Conservation (phyloP, 1,284 basidiomycete genomes). For the Tilletia walkeri region DNA sequence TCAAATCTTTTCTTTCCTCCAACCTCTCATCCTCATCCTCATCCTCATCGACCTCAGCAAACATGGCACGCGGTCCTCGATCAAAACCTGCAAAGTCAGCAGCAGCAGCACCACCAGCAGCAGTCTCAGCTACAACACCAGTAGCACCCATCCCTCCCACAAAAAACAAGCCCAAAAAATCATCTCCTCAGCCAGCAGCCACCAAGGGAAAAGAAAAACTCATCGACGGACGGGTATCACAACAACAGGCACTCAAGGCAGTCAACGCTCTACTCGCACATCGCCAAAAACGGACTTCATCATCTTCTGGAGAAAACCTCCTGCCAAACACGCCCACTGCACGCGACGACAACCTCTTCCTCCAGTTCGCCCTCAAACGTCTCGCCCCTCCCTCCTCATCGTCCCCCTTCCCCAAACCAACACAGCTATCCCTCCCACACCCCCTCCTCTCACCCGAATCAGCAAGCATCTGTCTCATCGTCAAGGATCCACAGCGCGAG, state of each 20-base stretch:
- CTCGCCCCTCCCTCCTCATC: slow-evolving; percentile 28
- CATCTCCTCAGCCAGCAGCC: not conserved
- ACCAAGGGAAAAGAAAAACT: slow-evolving; percentile 16
- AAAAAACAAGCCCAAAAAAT: not conserved
- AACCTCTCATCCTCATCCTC: not conserved
- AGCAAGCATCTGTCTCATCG: slow-evolving; percentile 79
- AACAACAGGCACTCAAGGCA: slow-evolving; percentile 43
- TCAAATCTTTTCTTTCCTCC: slow-evolving; percentile 3
- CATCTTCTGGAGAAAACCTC: slow-evolving; percentile 19
- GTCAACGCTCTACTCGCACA: slow-evolving; percentile 45
- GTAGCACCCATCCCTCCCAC: too few relatives aligned
- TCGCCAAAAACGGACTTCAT: slow-evolving; percentile 20
- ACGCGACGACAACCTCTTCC: slow-evolving; percentile 35
- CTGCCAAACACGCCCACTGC: slow-evolving; percentile 25
- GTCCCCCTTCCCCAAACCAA: slow-evolving; percentile 8
- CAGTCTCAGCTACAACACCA: not conserved
- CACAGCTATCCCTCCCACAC: slow-evolving; percentile 65
- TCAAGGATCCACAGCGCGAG: slow-evolving; percentile 90
- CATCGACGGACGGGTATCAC: slow-evolving; percentile 35
- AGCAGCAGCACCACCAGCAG: not conserved
- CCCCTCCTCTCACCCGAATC: slow-evolving; percentile 73
- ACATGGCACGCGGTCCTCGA: slow-evolving; percentile 12
- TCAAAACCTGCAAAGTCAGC: not conserved
- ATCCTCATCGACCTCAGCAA: not conserved
- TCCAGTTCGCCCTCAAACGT: slow-evolving; percentile 46